Percentiles rank a stretch among this genome's conserved stretches.
Evolutionary conservation across 1,139 yeast genomes (phyloP).

Genomic region (Diutina siamensis): DNA sequence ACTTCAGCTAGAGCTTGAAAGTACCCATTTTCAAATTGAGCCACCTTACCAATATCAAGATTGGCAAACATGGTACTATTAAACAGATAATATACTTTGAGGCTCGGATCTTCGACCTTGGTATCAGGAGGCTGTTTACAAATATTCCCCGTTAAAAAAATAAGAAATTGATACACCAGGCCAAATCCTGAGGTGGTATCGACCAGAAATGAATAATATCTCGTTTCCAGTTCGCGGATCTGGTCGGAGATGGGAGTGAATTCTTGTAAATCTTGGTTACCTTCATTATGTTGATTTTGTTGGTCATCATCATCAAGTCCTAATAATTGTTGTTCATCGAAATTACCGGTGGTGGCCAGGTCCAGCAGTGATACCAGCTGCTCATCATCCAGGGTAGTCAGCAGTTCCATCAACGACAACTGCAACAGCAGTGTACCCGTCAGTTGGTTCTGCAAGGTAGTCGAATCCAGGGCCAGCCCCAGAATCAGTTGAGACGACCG

Average conservation of each 20-base stretch:
- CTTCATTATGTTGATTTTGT: neutral
- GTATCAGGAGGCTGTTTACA: slow-evolving; percentile 36
- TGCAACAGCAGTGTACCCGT: neutral
- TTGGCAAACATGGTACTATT: slow-evolving; percentile 29
- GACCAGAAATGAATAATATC: slow-evolving; percentile 33
- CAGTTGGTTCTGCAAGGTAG: neutral
- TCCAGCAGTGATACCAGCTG: neutral
- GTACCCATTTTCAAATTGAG: slow-evolving; percentile 35
- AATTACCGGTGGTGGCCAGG: slow-evolving; percentile 6
- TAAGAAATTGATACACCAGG: slow-evolving; percentile 38
- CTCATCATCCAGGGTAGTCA: no score
- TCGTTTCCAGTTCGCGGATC: slow-evolving; percentile 28
- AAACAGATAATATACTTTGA: slow-evolving; percentile 40
- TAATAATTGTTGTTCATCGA: neutral
- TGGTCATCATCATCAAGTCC: neutral
- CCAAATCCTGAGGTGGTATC: slow-evolving; percentile 36
- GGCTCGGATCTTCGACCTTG: slow-evolving; percentile 16
- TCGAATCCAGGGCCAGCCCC: no score
- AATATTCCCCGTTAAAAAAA: slow-evolving; percentile 50
- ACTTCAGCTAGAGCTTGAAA: slow-evolving; percentile 42
- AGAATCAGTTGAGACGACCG: no score
- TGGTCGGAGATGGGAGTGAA: slow-evolving; percentile 32
- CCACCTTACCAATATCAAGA: slow-evolving; percentile 21
- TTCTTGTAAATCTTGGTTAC: slow-evolving; percentile 23
- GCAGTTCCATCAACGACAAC: neutral